Percentiles rank a stretch among this genome's conserved stretches.
These are phyloP conservation scores for Dioszegia crocea DNA, from an alignment of 768 basidiomycete species.

Conservation along the genomic window DNA sequence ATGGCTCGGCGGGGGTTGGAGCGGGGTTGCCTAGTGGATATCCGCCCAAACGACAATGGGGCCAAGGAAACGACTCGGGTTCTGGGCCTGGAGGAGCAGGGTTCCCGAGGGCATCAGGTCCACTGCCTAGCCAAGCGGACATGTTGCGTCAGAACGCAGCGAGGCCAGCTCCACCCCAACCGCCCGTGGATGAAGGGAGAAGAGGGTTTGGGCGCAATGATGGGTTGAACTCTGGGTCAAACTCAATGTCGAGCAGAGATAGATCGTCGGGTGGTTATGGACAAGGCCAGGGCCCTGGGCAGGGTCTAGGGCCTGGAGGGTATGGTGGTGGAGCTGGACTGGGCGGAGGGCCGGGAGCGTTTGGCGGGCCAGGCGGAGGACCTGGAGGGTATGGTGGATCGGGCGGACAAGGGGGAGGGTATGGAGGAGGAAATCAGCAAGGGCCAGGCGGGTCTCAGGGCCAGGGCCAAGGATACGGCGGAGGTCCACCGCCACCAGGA, in stretches of 20 bases:
- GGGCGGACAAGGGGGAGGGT: slow-evolving; percentile 2
- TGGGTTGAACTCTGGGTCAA: background rate
- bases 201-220: slow-evolving; percentile 38
- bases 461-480: background rate
- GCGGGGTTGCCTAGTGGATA: background rate
- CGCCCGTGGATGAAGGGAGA: slow-evolving; percentile 9
- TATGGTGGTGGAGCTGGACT: background rate
- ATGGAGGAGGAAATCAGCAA: background rate
- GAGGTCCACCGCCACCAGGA: background rate
- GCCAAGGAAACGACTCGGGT: slow-evolving; percentile 3
- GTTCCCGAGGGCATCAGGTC: slow-evolving; percentile 38
- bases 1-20: no score
- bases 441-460: no score
- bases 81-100: slow-evolving; percentile 1
- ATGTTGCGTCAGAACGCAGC: slow-evolving; percentile 49
- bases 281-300: no score
- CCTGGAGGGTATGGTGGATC: slow-evolving; percentile 13
- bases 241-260: no score
- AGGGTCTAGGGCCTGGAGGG: no score
- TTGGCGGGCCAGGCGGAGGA: slow-evolving; percentile 7
- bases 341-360: no score
- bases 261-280: no score
- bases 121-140: slow-evolving; percentile 58
- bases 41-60: slow-evolving; percentile 4
- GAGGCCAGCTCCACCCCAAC: background rate